phyloP scores from a whole-genome alignment of 306 rosid species.

The Ceratonia siliqua region DNA sequence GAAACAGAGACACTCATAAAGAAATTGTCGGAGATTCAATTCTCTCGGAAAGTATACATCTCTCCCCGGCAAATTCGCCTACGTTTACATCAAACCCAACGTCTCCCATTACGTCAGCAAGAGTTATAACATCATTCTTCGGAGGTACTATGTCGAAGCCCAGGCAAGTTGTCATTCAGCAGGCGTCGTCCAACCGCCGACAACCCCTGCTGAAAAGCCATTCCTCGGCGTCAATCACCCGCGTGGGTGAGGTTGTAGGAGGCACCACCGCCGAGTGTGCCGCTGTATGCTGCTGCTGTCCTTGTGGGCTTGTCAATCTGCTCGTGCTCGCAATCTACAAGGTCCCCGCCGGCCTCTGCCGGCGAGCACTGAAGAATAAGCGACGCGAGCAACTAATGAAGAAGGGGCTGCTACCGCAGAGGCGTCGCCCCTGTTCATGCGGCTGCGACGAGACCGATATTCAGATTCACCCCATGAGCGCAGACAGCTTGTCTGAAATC shows the following conservation, averaged over 20 bases:
- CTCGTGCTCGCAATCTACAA: constrained; percentile 64
- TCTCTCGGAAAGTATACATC: background rate
- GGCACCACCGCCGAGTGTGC: constrained; percentile 85
- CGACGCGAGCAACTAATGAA: constrained; percentile 32
- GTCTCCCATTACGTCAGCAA: background rate
- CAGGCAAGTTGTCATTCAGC: constrained; percentile 28
- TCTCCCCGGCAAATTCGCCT: background rate
- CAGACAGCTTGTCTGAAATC: background rate
- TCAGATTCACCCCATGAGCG: constrained; percentile 31
- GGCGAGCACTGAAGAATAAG: constrained; percentile 39
- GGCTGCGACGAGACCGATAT: constrained; percentile 43
- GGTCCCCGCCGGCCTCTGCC: constrained; percentile 68
- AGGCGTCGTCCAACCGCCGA: constrained; percentile 34
- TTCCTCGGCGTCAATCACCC: constrained; percentile 6
- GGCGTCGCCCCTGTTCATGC: constrained; percentile 25
- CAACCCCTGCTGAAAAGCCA: constrained; percentile 40
- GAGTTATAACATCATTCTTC: no score
- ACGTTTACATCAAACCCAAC: background rate
- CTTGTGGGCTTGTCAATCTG: constrained; percentile 53
- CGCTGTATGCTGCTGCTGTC: constrained; percentile 82
- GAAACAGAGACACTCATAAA: no score
- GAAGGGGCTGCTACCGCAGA: constrained; percentile 31
- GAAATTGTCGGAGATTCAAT: no score
- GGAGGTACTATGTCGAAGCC: constrained; percentile 40
- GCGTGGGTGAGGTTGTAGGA: constrained; percentile 72